A percentile compares a stretch with the other conserved stretches of the same genome.
Conservation (phyloP, 163 green algal species). For the Chlamydomonas reinhardtii region DNA sequence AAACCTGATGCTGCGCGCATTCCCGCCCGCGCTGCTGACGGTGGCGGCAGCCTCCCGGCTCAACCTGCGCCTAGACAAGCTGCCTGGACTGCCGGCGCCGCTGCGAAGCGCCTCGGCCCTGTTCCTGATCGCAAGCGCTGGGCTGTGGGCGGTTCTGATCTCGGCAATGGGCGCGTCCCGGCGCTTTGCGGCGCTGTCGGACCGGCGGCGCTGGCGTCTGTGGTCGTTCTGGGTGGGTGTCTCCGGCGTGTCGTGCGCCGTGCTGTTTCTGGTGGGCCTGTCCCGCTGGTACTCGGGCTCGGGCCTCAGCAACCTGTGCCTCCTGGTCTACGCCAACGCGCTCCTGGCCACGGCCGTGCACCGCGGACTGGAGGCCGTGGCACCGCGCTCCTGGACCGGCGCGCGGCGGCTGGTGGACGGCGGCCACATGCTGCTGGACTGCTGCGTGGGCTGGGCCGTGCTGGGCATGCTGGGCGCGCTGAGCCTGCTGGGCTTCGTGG, state of each 20-base stretch:
- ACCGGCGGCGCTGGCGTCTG: conserved; percentile 39
- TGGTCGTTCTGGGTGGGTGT: conserved; percentile 49
- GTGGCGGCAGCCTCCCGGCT: conserved; percentile 49
- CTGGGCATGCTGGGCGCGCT: conserved; percentile 45
- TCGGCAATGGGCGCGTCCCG: background rate
- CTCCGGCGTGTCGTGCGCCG: background rate
- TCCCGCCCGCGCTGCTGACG: conserved; percentile 48
- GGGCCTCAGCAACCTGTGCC: conserved; percentile 57
- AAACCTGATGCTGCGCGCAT: background rate
- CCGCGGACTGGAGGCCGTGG: conserved; percentile 18
- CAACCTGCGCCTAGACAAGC: conserved; percentile 24
- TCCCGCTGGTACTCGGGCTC: conserved; percentile 46
- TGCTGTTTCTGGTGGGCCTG: conserved; percentile 46
- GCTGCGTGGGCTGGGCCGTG: conserved; percentile 22
- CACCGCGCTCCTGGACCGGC: background rate
- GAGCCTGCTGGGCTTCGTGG: conserved; percentile 52
- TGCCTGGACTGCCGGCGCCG: background rate
- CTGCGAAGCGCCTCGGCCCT: conserved; percentile 17
- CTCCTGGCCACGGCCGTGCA: conserved; percentile 38
- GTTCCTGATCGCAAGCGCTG: conserved; percentile 33
- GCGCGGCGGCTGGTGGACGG: conserved; percentile 35
- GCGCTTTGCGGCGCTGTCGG: background rate
- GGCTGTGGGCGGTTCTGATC: conserved; percentile 36
- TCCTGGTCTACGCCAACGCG: conserved; percentile 77
- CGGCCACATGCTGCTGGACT: conserved; percentile 35